A percentile compares a stretch with the other conserved stretches of the same genome.
Evolutionary conservation across 2,329 filamentous ascomycete species (phyloP).

Genomic region (Sclerotinia nivalis): DNA sequence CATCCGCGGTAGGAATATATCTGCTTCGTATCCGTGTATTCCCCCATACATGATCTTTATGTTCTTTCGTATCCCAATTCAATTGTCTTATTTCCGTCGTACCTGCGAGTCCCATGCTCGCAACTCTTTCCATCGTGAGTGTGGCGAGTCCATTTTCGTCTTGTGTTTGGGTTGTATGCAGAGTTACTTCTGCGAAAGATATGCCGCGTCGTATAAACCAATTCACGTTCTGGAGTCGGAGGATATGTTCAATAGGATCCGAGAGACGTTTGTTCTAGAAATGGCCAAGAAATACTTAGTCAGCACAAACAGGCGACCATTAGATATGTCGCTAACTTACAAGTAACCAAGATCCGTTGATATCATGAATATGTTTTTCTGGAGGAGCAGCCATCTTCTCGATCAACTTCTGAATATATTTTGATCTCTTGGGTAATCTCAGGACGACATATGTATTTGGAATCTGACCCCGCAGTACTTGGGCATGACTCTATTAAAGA

Average conservation of each 20-base stretch:
- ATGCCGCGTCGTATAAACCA: not conserved
- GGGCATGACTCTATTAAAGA: not conserved
- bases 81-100: not conserved
- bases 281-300: not conserved
- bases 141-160: not conserved
- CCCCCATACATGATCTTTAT: not conserved
- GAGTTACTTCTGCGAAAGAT: not conserved
- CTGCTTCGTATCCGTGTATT: not conserved
- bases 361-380: constrained; percentile 2
- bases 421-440: not conserved
- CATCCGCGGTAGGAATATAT: not conserved
- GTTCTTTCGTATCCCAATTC: constrained; percentile 3
- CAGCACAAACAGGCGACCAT: not conserved
- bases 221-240: not conserved
- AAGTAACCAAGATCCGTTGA: not conserved
- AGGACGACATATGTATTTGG: not conserved
- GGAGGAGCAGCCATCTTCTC: not conserved
- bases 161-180: not conserved
- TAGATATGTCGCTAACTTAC: not conserved
- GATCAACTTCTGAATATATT: not conserved
- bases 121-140: not conserved
- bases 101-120: not conserved
- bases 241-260: not conserved
- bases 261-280: constrained; percentile 4
- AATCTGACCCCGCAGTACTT: not conserved